Evolutionary conservation across 176 grass and related monocot genomes (phyloP).

Genomic region (Carex scoparia): DNA sequence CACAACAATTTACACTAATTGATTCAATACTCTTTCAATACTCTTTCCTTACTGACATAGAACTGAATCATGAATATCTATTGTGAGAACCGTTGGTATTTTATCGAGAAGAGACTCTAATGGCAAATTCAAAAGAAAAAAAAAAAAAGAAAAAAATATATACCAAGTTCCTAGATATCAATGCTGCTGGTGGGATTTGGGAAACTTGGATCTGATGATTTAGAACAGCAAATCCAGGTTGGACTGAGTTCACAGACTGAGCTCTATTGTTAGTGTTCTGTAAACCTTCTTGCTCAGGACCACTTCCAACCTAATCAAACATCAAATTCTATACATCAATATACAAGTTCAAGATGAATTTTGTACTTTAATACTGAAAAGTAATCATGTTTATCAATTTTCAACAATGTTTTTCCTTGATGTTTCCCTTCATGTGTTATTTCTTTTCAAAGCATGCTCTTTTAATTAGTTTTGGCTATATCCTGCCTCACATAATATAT

Average conservation of each 20-base stretch:
- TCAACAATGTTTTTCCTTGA: not conserved
- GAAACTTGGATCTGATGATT: conserved; percentile 76
- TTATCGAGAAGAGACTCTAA: conserved; percentile 3
- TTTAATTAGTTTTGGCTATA: not conserved
- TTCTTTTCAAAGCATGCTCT: not conserved
- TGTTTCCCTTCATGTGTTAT: not conserved
- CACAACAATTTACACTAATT: conserved; percentile 1
- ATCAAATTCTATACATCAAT: conserved; percentile 4
- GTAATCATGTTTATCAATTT: not conserved
- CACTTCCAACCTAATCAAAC: conserved; percentile 42
- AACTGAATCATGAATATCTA: not conserved
- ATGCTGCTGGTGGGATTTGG: conserved; percentile 39
- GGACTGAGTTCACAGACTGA: conserved; percentile 42
- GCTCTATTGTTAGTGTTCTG: conserved; percentile 46
- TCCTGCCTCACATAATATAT: not conserved
- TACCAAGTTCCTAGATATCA: conserved; percentile 50
- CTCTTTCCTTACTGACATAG: not conserved
- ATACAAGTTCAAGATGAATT: not conserved
- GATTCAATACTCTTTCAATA: not conserved
- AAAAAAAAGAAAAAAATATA: not conserved
- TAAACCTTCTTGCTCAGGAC: conserved; percentile 38
- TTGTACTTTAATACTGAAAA: not conserved
- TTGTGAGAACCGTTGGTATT: not conserved
- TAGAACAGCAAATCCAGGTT: conserved; percentile 50
- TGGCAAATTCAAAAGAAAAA: conserved; percentile 7